Conservation (phyloP, 345 rosid genomes). For the Abelmoschus esculentus region DNA sequence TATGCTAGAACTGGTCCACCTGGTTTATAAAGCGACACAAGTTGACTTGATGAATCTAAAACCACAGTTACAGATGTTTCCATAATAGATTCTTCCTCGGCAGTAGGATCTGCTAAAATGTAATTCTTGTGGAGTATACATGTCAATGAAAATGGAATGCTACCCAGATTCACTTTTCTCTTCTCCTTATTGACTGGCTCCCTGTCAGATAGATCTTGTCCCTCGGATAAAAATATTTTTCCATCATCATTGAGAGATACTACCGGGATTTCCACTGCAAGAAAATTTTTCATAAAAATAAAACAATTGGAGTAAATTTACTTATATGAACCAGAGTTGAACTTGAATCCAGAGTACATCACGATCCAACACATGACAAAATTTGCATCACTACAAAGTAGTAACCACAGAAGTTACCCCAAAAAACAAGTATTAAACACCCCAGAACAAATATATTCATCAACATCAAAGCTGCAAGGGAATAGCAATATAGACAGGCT, state of each 20-base stretch:
- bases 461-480: neutral
- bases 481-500: neutral
- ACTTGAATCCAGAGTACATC: neutral
- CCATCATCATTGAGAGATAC: constrained; percentile 81
- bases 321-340: neutral
- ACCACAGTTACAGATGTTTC: constrained; percentile 67
- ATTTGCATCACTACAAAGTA: neutral
- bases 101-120: constrained; percentile 80
- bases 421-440: neutral
- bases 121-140: constrained; percentile 69
- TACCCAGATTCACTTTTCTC: constrained; percentile 60
- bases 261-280: constrained; percentile 70
- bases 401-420: neutral
- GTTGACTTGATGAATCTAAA: constrained; percentile 54
- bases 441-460: neutral
- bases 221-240: constrained; percentile 47
- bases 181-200: constrained; percentile 63
- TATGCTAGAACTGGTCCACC: constrained; percentile 72
- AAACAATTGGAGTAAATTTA: constrained; percentile 2
- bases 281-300: constrained; percentile 3
- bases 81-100: constrained; percentile 86
- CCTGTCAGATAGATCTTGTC: constrained; percentile 32
- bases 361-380: neutral
- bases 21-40: constrained; percentile 72
- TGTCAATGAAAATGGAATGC: constrained; percentile 65